Evolutionary conservation across 2,329 filamentous ascomycete genomes (phyloP).

Genomic region (Talaromyces marneffei): DNA sequence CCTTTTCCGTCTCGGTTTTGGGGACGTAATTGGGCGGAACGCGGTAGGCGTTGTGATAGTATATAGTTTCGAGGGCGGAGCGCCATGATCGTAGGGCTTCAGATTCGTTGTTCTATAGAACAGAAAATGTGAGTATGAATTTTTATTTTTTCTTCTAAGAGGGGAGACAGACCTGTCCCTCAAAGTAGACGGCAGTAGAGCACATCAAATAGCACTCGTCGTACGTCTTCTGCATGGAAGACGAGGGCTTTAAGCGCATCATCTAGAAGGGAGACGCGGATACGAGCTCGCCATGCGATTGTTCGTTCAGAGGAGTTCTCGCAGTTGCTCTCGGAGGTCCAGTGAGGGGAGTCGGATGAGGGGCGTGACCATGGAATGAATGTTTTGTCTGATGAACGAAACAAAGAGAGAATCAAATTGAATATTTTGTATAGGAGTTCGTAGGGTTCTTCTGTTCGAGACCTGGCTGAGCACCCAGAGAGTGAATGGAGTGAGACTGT

Average conservation of each 20-base stretch:
- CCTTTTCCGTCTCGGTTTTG: constrained; percentile 74
- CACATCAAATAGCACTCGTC: constrained; percentile 93
- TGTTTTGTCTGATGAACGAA: background rate
- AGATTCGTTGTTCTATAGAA: constrained; percentile 72
- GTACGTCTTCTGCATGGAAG: constrained; percentile 91
- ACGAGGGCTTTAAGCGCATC: constrained; percentile 55
- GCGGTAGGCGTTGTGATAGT: constrained; percentile 74
- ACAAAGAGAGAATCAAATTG: background rate
- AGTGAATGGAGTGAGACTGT: background rate
- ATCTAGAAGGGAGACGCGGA: constrained; percentile 28
- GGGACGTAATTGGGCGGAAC: constrained; percentile 63
- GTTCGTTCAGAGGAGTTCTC: background rate
- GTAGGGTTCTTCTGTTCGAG: background rate
- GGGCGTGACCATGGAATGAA: constrained; percentile 2
- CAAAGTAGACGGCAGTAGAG: constrained; percentile 93
- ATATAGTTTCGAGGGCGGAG: constrained; percentile 79
- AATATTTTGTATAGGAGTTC: background rate
- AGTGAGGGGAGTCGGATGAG: background rate
- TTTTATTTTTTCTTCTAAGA: too few relatives aligned
- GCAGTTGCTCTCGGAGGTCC: background rate
- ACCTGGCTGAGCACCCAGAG: background rate
- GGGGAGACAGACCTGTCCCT: constrained; percentile 66
- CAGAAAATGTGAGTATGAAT: background rate
- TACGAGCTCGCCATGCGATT: constrained; percentile 21
- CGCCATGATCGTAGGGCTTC: constrained; percentile 91